Conservation (phyloP, 2,329 filamentous ascomycete genomes). For the Ascochyta clinopodiicola region DNA sequence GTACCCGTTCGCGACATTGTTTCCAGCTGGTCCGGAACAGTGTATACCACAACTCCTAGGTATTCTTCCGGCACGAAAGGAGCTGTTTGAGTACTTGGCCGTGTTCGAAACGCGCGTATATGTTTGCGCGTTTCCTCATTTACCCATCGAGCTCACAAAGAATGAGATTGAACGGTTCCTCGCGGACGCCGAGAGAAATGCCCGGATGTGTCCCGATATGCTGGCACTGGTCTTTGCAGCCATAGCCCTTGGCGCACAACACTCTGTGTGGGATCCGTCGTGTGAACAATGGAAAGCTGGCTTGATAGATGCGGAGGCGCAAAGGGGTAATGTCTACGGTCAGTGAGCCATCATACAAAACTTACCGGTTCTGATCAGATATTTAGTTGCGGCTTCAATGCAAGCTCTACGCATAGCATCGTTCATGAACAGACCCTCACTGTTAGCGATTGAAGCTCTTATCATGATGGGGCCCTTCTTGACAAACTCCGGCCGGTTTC, state of each 20-base stretch:
- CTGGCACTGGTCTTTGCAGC: slow-evolving; percentile 57
- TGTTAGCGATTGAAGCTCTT: slow-evolving; percentile 55
- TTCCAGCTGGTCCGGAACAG: slow-evolving; percentile 44
- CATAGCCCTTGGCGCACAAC: slow-evolving; percentile 55
- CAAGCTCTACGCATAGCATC: slow-evolving; percentile 58
- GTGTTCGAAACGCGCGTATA: slow-evolving; percentile 53
- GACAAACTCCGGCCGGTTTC: slow-evolving; percentile 57
- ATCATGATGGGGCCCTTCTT: slow-evolving; percentile 58
- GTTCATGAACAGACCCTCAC: slow-evolving; percentile 57
- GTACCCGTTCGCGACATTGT: slow-evolving; percentile 56
- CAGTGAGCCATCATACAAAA: slow-evolving; percentile 25
- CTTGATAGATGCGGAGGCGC: slow-evolving; percentile 44
- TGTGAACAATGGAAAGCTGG: slow-evolving; percentile 50
- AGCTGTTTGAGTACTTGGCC: slow-evolving; percentile 50
- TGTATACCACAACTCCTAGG: slow-evolving; percentile 46
- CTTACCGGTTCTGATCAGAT: slow-evolving; percentile 1
- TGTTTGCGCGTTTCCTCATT: slow-evolving; percentile 54
- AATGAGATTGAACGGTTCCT: slow-evolving; percentile 56
- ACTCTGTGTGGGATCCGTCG: slow-evolving; percentile 53
- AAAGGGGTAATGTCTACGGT: slow-evolving; percentile 55
- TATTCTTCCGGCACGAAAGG: slow-evolving; percentile 49
- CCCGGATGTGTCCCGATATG: slow-evolving; percentile 55
- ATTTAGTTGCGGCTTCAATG: slow-evolving; percentile 57
- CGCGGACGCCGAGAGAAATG: slow-evolving; percentile 50
- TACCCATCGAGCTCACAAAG: slow-evolving; percentile 52